These are phyloP conservation scores for Xylaria castorea DNA, from an alignment of 495 filamentous ascomycete species.

Conservation along the genomic window DNA sequence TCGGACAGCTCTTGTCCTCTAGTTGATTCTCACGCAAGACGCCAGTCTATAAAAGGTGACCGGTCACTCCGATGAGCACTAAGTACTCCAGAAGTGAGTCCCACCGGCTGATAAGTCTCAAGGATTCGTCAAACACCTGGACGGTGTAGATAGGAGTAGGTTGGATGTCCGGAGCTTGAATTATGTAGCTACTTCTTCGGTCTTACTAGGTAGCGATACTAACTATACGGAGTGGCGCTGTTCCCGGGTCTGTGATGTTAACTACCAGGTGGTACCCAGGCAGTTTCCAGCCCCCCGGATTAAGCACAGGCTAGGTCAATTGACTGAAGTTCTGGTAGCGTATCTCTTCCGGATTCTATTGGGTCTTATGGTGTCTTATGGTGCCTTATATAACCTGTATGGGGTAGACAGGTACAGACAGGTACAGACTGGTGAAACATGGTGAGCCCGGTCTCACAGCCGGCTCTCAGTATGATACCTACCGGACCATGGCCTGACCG, in stretches of 20 bases:
- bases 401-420: conserved; percentile 17
- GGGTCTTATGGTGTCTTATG: neutral
- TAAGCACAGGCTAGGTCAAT: conserved; percentile 10
- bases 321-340: neutral
- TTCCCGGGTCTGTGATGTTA: neutral
- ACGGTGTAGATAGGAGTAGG: conserved; percentile 2
- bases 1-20: neutral
- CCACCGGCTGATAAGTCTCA: neutral
- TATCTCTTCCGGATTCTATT: neutral
- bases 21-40: neutral
- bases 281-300: conserved; percentile 5
- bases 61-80: conserved; percentile 1
- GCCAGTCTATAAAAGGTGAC: conserved; percentile 1
- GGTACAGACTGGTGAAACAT: conserved; percentile 29
- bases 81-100: neutral
- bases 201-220: conserved; percentile 1
- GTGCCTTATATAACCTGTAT: conserved; percentile 21
- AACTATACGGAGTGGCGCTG: conserved; percentile 7
- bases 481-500: conserved; percentile 19
- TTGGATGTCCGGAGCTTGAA: neutral
- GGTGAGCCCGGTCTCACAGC: conserved; percentile 24
- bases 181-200: neutral
- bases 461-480: conserved; percentile 17
- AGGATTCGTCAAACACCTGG: neutral
- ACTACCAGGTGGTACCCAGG: neutral